Evolutionary conservation across 495 filamentous ascomycete genomes (phyloP).

Genomic region (Parmelia sp.): DNA sequence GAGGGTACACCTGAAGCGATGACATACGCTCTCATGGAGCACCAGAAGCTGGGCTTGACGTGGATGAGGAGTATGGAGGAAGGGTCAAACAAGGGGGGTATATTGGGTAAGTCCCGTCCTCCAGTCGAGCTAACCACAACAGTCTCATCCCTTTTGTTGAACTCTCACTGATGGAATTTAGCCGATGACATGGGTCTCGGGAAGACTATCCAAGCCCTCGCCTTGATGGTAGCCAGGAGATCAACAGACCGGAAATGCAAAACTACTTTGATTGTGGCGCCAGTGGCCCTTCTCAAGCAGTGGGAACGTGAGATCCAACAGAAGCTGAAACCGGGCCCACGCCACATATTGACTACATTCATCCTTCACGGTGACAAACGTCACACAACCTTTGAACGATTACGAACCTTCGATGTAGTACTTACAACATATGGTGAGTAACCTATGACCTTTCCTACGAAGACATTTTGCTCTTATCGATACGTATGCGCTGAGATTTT

Average conservation of each 20-base stretch:
- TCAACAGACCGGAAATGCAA: constrained; percentile 58
- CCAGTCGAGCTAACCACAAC: not conserved
- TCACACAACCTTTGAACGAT: constrained; percentile 49
- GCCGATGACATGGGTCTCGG: constrained; percentile 95
- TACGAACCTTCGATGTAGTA: constrained; percentile 72
- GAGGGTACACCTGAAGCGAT: constrained; percentile 71
- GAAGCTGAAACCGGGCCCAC: constrained; percentile 53
- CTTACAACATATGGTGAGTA: constrained; percentile 65
- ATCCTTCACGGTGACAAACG: constrained; percentile 59
- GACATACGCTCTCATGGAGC: constrained; percentile 64
- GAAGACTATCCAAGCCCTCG: constrained; percentile 86
- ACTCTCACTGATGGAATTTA: constrained; percentile 29
- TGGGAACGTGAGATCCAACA: constrained; percentile 80
- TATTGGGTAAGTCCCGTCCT: constrained; percentile 31
- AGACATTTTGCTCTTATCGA: not conserved
- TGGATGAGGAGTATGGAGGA: constrained; percentile 84
- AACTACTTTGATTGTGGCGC: constrained; percentile 82
- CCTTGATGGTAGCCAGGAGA: constrained; percentile 70
- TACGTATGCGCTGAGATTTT: not conserved
- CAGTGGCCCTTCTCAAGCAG: constrained; percentile 79
- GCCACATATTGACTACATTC: constrained; percentile 55
- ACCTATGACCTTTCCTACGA: not conserved
- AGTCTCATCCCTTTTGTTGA: not conserved
- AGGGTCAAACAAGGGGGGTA: constrained; percentile 70
- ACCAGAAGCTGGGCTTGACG: constrained; percentile 74